phyloP scores from a whole-genome alignment of 2,329 filamentous ascomycete species.

The Phialemoniopsis sp. region DNA sequence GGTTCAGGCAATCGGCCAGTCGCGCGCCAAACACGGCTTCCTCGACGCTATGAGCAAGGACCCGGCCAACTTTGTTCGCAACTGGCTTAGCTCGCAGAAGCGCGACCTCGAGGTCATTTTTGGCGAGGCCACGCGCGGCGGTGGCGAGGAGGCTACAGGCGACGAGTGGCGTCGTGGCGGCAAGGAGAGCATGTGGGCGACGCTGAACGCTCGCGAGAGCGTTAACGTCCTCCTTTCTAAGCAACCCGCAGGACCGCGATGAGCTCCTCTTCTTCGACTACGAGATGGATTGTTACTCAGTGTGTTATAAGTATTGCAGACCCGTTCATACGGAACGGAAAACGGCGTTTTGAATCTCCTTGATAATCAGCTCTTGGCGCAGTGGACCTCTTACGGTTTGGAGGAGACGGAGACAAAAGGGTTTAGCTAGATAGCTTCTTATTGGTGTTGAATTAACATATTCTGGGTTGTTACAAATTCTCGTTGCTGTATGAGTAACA shows the following conservation, averaged over 20 bases:
- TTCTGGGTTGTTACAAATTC: not conserved
- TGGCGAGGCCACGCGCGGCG: constrained; percentile 70
- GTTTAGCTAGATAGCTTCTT: not conserved
- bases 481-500: not conserved
- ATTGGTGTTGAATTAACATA: not conserved
- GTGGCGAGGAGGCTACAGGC: constrained; percentile 48
- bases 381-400: too few species aligned
- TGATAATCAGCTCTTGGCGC: too few species aligned
- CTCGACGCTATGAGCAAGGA: constrained; percentile 74
- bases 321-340: too few species aligned
- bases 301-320: too few species aligned
- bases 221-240: constrained; percentile 57
- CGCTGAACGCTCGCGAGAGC: constrained; percentile 57
- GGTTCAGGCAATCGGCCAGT: constrained; percentile 76
- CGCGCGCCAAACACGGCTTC: constrained; percentile 89
- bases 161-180: constrained; percentile 68
- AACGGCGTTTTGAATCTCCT: too few species aligned
- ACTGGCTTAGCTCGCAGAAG: constrained; percentile 90
- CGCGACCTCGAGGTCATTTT: constrained; percentile 84
- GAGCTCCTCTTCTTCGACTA: too few species aligned
- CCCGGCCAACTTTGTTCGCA: constrained; percentile 76
- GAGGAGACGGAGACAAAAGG: too few species aligned
- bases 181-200: constrained; percentile 49
- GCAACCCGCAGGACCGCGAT: constrained; percentile 25
- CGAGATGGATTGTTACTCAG: too few species aligned